These are phyloP conservation scores for Cyberlindnera maclurae DNA, from an alignment of 805 yeast genomes.

Conservation along the genomic window DNA sequence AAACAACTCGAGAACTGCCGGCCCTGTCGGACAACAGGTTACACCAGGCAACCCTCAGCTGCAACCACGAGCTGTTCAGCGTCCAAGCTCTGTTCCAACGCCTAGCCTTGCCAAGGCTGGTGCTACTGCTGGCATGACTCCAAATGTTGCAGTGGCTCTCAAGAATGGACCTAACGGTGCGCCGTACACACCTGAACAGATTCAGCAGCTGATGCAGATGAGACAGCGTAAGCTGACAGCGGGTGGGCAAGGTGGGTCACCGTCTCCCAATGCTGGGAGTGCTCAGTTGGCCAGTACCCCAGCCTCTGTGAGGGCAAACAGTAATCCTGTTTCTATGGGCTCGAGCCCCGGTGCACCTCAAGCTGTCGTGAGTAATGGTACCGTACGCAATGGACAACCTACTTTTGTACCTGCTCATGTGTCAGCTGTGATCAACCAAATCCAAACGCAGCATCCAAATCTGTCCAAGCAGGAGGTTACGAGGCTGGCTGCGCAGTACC, in stretches of 20 bases:
- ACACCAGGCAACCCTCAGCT: background rate
- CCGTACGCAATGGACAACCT: slow-evolving; percentile 7
- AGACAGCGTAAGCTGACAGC: slow-evolving; percentile 19
- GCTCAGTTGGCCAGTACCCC: slow-evolving; percentile 6
- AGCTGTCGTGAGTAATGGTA: background rate
- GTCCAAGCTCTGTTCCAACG: slow-evolving; percentile 16
- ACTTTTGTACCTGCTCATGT: slow-evolving; percentile 54
- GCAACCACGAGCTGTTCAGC: slow-evolving; percentile 1
- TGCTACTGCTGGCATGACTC: slow-evolving; percentile 1
- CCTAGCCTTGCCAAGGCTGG: slow-evolving; percentile 3
- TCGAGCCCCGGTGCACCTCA: background rate
- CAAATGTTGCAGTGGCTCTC: slow-evolving; percentile 1
- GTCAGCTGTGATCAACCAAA: slow-evolving; percentile 55
- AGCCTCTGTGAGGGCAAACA: slow-evolving; percentile 15
- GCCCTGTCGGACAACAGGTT: background rate
- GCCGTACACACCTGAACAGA: slow-evolving; percentile 53
- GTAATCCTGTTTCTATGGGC: slow-evolving; percentile 13
- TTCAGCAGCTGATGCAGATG: slow-evolving; percentile 48
- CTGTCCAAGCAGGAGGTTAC: slow-evolving; percentile 59
- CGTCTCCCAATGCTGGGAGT: slow-evolving; percentile 13
- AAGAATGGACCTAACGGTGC: slow-evolving; percentile 39
- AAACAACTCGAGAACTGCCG: background rate
- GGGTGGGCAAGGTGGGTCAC: slow-evolving; percentile 7
- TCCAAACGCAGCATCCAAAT: slow-evolving; percentile 59
- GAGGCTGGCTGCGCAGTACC: slow-evolving; percentile 55